phyloP scores from a whole-genome alignment of 2,329 filamentous ascomycete species.

The Ramularia collo-cygni region DNA sequence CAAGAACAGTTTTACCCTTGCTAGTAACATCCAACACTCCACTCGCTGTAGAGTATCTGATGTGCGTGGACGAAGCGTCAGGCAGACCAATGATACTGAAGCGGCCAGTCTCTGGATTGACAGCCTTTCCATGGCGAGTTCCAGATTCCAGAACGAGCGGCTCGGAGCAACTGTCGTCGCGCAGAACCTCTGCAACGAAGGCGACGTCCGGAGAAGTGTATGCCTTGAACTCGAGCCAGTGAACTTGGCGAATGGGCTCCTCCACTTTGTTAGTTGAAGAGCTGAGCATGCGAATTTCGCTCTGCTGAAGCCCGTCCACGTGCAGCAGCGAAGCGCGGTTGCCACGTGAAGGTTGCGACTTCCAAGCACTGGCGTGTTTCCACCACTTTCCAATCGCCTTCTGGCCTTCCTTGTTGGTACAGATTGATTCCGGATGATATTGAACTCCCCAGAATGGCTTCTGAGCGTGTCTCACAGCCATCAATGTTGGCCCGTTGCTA shows the following conservation, averaged over 20 bases:
- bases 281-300: background rate
- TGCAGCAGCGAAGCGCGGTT: too few relatives aligned
- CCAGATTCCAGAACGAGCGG: constrained; percentile 44
- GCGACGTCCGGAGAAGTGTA: constrained; percentile 24
- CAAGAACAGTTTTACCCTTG: constrained; percentile 3
- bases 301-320: background rate
- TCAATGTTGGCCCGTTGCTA: constrained; percentile 56
- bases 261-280: constrained; percentile 1
- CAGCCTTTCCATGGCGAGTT: constrained; percentile 34
- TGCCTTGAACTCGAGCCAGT: constrained; percentile 1
- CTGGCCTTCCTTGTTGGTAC: constrained; percentile 62
- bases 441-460: constrained; percentile 83
- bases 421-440: constrained; percentile 85
- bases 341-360: background rate
- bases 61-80: constrained; percentile 30
- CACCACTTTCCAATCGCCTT: constrained; percentile 71
- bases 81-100: constrained; percentile 70
- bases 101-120: constrained; percentile 48
- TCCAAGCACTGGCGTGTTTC: constrained; percentile 42
- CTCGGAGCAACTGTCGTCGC: constrained; percentile 27
- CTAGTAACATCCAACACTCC: constrained; percentile 12
- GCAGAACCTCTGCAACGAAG: constrained; percentile 32
- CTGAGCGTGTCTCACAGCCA: constrained; percentile 62
- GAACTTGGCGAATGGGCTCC: background rate
- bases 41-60: constrained; percentile 19